phyloP scores from a whole-genome alignment of 1,284 basidiomycete genomes.

The Sporisorium graminicola region DNA sequence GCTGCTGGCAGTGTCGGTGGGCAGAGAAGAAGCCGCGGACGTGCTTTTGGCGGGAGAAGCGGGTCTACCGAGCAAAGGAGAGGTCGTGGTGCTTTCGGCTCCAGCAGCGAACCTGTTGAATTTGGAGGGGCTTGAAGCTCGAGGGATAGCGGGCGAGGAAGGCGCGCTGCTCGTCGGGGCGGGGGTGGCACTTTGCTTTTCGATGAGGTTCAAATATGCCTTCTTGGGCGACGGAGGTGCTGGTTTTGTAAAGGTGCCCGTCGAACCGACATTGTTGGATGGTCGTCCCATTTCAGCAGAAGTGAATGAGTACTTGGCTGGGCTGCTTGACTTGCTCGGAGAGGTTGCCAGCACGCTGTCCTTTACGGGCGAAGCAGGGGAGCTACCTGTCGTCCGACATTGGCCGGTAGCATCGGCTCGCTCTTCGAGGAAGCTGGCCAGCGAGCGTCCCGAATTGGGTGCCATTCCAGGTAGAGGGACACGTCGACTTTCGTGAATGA shows the following conservation, averaged over 20 bases:
- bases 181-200: conserved; percentile 28
- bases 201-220: conserved; percentile 46
- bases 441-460: conserved; percentile 38
- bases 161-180: conserved; percentile 28
- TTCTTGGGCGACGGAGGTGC: conserved; percentile 43
- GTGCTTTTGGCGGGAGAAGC: conserved; percentile 38
- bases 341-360: conserved; percentile 13
- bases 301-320: conserved; percentile 45
- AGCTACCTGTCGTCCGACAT: conserved; percentile 11
- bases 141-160: conserved; percentile 39
- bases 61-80: conserved; percentile 30
- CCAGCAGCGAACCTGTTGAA: conserved; percentile 32
- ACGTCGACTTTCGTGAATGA: conserved; percentile 54
- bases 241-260: conserved; percentile 6
- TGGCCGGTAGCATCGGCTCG: conserved; percentile 39
- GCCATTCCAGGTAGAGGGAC: conserved; percentile 55
- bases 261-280: conserved; percentile 11
- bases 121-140: conserved; percentile 52
- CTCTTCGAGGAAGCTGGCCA: conserved; percentile 65
- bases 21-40: conserved; percentile 3
- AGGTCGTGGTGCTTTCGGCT: conserved; percentile 25
- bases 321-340: conserved; percentile 26
- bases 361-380: conserved; percentile 29
- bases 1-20: neutral
- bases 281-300: conserved; percentile 42